Conservation (phyloP, 2,329 filamentous ascomycete genomes). For the Ophiostoma quercus region DNA sequence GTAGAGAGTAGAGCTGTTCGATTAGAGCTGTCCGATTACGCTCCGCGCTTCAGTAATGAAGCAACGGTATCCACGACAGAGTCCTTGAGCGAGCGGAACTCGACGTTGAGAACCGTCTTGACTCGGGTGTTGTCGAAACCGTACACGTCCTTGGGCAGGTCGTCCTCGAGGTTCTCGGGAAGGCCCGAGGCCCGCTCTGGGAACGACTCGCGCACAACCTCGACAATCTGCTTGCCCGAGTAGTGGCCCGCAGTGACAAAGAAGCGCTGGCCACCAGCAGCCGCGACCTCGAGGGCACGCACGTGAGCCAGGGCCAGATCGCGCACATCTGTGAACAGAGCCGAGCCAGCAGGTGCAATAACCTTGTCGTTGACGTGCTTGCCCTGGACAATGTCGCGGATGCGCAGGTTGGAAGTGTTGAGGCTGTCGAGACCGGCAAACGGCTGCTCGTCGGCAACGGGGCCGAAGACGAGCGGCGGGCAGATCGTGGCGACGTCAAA, state of each 20-base stretch:
- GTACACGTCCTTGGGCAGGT: not conserved
- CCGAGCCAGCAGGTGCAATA: not conserved
- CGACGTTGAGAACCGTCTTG: not conserved
- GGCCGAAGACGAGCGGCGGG: constrained; percentile 23
- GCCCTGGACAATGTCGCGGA: constrained; percentile 11
- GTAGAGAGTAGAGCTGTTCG: not conserved
- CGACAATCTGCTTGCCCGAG: constrained; percentile 1
- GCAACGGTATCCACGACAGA: not conserved
- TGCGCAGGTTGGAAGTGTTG: constrained; percentile 17
- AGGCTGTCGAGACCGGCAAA: constrained; percentile 8
- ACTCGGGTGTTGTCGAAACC: not conserved
- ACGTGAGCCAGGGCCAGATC: constrained; percentile 14
- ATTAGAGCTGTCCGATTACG: not conserved
- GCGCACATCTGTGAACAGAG: constrained; percentile 13
- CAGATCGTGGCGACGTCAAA: constrained; percentile 42
- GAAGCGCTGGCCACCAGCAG: constrained; percentile 48
- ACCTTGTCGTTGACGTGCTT: not conserved
- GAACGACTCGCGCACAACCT: not conserved
- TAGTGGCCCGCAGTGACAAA: constrained; percentile 43
- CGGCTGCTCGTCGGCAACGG: constrained; percentile 18
- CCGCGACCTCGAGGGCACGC: constrained; percentile 24
- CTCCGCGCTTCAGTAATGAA: not conserved
- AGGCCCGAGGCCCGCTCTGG: not conserved
- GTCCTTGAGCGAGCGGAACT: constrained; percentile 1
- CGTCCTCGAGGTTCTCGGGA: not conserved